phyloP scores from a whole-genome alignment of 441 rosid species.

The Gossypium gossypioides region DNA sequence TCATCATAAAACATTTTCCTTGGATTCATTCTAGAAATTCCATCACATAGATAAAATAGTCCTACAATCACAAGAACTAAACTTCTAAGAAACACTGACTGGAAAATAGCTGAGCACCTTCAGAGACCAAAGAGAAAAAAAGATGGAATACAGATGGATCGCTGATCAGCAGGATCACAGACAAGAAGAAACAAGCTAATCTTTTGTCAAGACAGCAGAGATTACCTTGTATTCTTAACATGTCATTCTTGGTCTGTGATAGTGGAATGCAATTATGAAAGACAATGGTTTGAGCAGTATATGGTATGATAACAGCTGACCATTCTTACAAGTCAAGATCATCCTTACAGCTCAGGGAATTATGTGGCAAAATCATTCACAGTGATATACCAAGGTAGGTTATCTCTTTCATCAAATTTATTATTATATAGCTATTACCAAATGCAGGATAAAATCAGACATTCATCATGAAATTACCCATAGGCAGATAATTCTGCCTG shows the following conservation, averaged over 20 bases:
- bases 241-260: neutral
- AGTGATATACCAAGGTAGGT: neutral
- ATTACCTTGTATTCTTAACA: neutral
- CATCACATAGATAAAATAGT: neutral
- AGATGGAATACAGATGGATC: neutral
- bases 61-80: neutral
- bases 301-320: neutral
- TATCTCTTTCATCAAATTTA: conserved; percentile 2
- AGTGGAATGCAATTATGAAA: neutral
- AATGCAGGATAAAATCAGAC: neutral
- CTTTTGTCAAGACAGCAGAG: neutral
- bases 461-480: neutral
- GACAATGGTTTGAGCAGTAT: neutral
- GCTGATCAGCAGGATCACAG: neutral
- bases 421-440: neutral
- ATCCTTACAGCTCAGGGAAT: neutral
- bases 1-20: neutral
- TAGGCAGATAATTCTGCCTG: neutral
- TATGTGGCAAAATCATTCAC: neutral
- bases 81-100: neutral
- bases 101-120: neutral
- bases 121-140: neutral
- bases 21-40: neutral
- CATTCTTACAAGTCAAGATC: neutral
- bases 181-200: neutral